phyloP scores from a whole-genome alignment of 257 asterid species.

The Ocimum tenuiflorum region DNA sequence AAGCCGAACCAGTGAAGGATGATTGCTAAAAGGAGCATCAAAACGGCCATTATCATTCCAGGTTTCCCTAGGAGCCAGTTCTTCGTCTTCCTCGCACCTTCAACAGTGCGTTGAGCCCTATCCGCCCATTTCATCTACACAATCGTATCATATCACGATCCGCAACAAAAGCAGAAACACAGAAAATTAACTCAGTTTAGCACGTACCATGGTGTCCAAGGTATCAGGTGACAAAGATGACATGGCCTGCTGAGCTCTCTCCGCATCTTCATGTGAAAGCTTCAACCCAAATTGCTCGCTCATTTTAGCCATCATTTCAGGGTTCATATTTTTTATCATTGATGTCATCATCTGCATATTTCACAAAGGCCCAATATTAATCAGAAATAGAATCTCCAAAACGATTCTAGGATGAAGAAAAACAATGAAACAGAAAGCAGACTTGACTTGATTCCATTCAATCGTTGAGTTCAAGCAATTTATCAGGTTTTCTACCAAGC shows the following conservation, averaged over 20 bases:
- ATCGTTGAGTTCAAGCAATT: background rate
- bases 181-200: background rate
- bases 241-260: constrained; percentile 97
- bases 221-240: constrained; percentile 85
- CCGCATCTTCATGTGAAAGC: constrained; percentile 95
- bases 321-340: constrained; percentile 81
- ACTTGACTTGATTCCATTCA: background rate
- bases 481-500: background rate
- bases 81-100: constrained; percentile 81
- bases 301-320: constrained; percentile 96
- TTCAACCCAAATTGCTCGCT: constrained; percentile 84
- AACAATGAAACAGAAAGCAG: too few species aligned
- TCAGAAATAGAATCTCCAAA: constrained; percentile 6
- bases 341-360: constrained; percentile 80
- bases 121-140: constrained; percentile 94
- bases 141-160: constrained; percentile 6
- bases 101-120: constrained; percentile 66
- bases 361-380: background rate
- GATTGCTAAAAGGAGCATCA: constrained; percentile 71
- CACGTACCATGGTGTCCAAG: constrained; percentile 75
- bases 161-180: background rate
- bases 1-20: constrained; percentile 72
- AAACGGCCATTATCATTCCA: constrained; percentile 74
- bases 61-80: constrained; percentile 75
- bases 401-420: too few species aligned